These are phyloP conservation scores for Rhinocladiella similis DNA, from an alignment of 2,329 filamentous ascomycete genomes.

Conservation along the genomic window DNA sequence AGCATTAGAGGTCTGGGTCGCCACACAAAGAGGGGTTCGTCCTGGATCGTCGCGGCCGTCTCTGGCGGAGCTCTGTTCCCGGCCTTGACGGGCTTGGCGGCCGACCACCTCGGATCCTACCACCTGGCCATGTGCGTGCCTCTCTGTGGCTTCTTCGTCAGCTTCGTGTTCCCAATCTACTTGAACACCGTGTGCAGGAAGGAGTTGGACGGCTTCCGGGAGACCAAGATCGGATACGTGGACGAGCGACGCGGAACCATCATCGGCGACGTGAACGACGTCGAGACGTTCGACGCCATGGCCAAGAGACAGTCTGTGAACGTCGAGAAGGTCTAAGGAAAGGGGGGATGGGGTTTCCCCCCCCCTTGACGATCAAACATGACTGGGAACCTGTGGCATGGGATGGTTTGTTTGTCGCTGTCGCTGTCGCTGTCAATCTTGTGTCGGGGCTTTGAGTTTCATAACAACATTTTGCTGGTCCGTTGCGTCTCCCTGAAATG, in stretches of 20 bases:
- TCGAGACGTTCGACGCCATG: conserved; percentile 27
- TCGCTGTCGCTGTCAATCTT: too few species aligned
- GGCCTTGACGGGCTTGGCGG: conserved; percentile 50
- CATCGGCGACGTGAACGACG: conserved; percentile 32
- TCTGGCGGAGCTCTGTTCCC: conserved; percentile 69
- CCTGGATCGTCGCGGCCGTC: conserved; percentile 71
- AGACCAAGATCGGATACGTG: conserved; percentile 37
- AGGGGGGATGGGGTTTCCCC: too few species aligned
- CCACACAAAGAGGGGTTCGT: conserved; percentile 74
- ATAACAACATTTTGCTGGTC: too few species aligned
- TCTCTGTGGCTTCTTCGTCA: conserved; percentile 35
- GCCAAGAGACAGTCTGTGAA: conserved; percentile 24
- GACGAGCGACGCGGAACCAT: conserved; percentile 32
- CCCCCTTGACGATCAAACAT: too few species aligned
- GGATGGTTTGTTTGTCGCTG: too few species aligned
- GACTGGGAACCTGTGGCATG: too few species aligned
- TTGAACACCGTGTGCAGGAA: conserved; percentile 34
- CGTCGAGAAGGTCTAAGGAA: conserved; percentile 29
- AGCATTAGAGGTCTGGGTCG: conserved; percentile 74
- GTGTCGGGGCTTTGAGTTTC: too few species aligned
- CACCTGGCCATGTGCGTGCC: conserved; percentile 36
- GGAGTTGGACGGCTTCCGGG: conserved; percentile 38
- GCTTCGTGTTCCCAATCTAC: conserved; percentile 38
- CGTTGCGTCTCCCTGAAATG: too few species aligned
- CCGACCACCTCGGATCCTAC: conserved; percentile 27